Conservation (phyloP, 2,329 filamentous ascomycete genomes). For the Clonostachys sp. region DNA sequence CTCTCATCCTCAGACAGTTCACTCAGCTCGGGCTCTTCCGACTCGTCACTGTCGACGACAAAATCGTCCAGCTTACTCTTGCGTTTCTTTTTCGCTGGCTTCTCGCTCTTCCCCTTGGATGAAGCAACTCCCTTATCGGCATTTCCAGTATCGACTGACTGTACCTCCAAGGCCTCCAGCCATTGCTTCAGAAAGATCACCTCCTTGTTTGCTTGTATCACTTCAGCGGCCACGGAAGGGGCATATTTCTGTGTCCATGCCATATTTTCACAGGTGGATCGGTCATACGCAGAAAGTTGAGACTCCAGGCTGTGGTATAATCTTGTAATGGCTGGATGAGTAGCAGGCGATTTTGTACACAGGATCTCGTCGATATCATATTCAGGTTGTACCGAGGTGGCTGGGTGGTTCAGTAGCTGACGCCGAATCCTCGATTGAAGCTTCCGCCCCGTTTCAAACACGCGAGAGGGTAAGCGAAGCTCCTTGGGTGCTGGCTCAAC, state of each 20-base stretch:
- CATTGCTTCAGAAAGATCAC: conserved; percentile 71
- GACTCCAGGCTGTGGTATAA: conserved; percentile 57
- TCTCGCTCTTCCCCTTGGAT: conserved; percentile 17
- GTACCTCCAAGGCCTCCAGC: conserved; percentile 72
- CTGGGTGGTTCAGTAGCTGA: conserved; percentile 26
- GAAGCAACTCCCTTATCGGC: conserved; percentile 22
- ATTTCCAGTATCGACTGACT: conserved; percentile 56
- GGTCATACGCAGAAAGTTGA: conserved; percentile 75
- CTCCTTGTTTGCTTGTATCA: conserved; percentile 73
- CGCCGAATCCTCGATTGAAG: conserved; percentile 43
- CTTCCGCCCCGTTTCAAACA: conserved; percentile 53
- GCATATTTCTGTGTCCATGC: conserved; percentile 85
- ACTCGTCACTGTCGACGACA: conserved; percentile 73
- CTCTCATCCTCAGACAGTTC: conserved; percentile 61
- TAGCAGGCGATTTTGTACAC: conserved; percentile 7
- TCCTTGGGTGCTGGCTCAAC: conserved; percentile 39
- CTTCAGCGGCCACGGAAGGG: conserved; percentile 61
- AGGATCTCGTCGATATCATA: conserved; percentile 24
- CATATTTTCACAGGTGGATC: conserved; percentile 65
- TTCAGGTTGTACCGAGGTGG: background rate
- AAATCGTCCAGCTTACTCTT: conserved; percentile 77
- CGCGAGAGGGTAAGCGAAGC: conserved; percentile 48
- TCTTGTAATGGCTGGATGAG: conserved; percentile 54
- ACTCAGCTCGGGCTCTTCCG: conserved; percentile 61
- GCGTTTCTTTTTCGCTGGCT: conserved; percentile 51